These are phyloP conservation scores for Kwoniella bestiolae DNA, from an alignment of 768 basidiomycete species.

Conservation along the genomic window DNA sequence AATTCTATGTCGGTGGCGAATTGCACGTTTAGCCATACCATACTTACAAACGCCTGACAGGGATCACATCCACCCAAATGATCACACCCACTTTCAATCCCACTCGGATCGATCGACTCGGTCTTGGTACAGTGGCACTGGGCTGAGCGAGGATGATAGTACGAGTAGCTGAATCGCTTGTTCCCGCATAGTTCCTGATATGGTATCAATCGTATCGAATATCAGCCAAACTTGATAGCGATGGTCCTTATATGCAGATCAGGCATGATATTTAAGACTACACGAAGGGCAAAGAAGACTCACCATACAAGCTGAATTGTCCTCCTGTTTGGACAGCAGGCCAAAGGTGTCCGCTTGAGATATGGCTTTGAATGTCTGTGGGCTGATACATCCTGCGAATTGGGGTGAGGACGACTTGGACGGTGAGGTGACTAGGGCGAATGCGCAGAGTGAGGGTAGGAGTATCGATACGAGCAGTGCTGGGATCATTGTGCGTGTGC, in stretches of 20 bases:
- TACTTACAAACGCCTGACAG: conserved; percentile 6
- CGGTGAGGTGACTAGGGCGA: background rate
- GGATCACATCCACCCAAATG: conserved; percentile 1
- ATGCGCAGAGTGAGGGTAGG: background rate
- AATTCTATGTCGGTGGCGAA: too few relatives aligned
- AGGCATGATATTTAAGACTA: background rate
- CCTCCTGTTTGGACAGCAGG: background rate
- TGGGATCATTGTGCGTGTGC: too few relatives aligned
- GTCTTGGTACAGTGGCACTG: conserved; percentile 6
- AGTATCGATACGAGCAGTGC: too few relatives aligned
- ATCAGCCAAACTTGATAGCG: background rate
- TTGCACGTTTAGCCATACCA: too few relatives aligned
- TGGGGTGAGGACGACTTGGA: background rate
- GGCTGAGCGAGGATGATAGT: background rate
- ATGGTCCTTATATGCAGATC: background rate
- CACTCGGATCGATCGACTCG: background rate
- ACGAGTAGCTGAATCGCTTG: conserved; percentile 10
- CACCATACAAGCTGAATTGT: conserved; percentile 6
- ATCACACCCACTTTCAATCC: conserved; percentile 10
- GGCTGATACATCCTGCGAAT: conserved; percentile 2
- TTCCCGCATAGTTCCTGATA: conserved; percentile 9
- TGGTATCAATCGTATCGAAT: too few relatives aligned
- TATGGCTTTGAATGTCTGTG: background rate
- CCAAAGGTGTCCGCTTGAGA: background rate
- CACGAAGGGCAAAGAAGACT: background rate